Base-by-base conservation (phyloP, 2,329 filamentous ascomycete species). In the Colletotrichum lini region DNA sequence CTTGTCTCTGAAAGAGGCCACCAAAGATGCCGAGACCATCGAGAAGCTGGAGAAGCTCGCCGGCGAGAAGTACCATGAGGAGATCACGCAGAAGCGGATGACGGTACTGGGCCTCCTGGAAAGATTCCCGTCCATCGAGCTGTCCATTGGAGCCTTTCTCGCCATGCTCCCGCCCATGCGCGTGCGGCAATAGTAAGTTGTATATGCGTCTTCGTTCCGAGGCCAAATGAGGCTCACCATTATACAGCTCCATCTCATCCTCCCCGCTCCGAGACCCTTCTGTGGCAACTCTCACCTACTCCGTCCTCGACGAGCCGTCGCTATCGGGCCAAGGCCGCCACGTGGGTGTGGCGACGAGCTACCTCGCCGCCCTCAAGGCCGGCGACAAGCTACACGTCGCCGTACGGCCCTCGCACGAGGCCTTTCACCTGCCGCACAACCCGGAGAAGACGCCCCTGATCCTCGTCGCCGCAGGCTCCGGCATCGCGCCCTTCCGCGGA, bases 91-190 rank as follows among this genome's bases (percentile, higher is more conserved):
- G 23, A 89, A 89, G 74, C 84, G 86, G 8, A 78, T 88, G 3
- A 89, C 87, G 0, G 79, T 90, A 0, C 82, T 93, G 1, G 90
- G 93, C 73, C 80, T 93, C 2, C 84, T 93, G 0, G 89, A 91
- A 74, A 84, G 85, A 15, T 88, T 88, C 75, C 83, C 86, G 0
- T 77, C 80, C 0, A 84, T 91, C 23, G 78, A 85, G 1, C 79
- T 93, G 0, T 83, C 90, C 0, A 83, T 94, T 23, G 85, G 85
- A 2, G 82, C 86, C 12, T 93, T 91, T 79, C 81, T 94, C 9
- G 82, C 85, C 16, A 89, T 92, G 83, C 86, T 93, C 1, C 90
- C 90, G 0, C 89, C 91, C 0, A 91, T 94, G 87, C 76, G 80
- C 2, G 74, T 78, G 2, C 76, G 81, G 0, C 80, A 82, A 68